phyloP scores from a whole-genome alignment of 2,329 filamentous ascomycete species.

The Xylaria polymorpha region DNA sequence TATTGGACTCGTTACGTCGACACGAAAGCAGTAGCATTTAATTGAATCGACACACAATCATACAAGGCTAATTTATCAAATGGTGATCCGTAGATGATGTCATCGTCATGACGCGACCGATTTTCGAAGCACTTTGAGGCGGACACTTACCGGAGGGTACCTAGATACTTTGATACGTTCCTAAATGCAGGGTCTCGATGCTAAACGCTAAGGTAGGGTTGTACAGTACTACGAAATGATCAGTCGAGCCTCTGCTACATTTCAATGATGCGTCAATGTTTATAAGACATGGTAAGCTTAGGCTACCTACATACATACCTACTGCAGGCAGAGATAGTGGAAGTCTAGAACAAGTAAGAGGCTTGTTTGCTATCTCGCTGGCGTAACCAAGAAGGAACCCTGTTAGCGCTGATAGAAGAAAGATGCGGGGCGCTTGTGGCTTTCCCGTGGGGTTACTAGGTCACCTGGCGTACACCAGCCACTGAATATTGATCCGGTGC shows the following conservation, averaged over 20 bases:
- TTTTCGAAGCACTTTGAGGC: neutral
- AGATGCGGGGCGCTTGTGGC: conserved; percentile 31
- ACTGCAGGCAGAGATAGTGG: too few relatives aligned
- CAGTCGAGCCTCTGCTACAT: neutral
- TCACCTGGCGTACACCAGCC: conserved; percentile 37
- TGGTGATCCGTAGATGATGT: conserved; percentile 33
- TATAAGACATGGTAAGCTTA: neutral
- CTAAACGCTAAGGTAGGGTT: neutral
- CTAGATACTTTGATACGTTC: neutral
- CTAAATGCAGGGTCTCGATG: conserved; percentile 1
- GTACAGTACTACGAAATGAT: neutral
- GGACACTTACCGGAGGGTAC: conserved; percentile 4
- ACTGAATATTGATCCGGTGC: conserved; percentile 25
- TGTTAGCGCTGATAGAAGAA: neutral
- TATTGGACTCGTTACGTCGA: neutral
- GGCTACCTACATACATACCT: too few relatives aligned
- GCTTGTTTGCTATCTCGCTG: neutral
- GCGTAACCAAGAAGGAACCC: neutral
- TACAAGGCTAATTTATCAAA: conserved; percentile 10
- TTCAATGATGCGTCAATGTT: neutral
- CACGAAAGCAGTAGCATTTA: neutral
- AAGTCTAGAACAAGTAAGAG: neutral
- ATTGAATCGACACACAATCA: neutral
- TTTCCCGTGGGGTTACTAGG: conserved; percentile 30
- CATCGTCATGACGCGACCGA: conserved; percentile 35